A percentile compares a stretch with the other conserved stretches of the same genome.
phyloP scores from a whole-genome alignment of 495 filamentous ascomycete genomes.

The Tirmania nivea region DNA sequence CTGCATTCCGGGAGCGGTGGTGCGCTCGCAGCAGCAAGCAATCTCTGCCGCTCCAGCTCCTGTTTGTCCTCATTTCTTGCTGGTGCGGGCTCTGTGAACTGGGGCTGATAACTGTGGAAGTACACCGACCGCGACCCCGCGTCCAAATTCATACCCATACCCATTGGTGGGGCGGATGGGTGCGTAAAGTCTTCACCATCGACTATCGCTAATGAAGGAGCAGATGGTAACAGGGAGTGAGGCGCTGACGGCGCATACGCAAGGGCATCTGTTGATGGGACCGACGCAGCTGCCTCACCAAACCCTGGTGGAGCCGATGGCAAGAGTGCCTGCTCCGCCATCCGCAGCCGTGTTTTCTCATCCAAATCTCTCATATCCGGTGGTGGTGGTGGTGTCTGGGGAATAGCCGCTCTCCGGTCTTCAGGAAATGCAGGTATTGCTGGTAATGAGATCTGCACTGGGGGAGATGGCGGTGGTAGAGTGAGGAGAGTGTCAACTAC shows the following conservation, averaged over 20 bases:
- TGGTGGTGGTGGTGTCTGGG: not conserved
- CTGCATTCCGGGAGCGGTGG: conserved; percentile 27
- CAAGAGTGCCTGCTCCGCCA: conserved; percentile 14
- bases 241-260: conserved; percentile 12
- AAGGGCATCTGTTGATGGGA: conserved; percentile 6
- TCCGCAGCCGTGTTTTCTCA: conserved; percentile 20
- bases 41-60: conserved; percentile 53
- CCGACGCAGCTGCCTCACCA: conserved; percentile 4
- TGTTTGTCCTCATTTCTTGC: conserved; percentile 51
- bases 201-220: not conserved
- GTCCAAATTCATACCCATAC: not conserved
- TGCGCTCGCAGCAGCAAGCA: conserved; percentile 51
- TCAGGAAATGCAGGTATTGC: no score
- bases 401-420: no score
- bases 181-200: no score
- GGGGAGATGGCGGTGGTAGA: not conserved
- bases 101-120: no score
- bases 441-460: not conserved
- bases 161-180: not conserved
- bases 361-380: conserved; percentile 1
- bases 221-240: not conserved
- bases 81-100: not conserved
- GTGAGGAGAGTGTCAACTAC: no score
- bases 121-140: not conserved
- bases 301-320: conserved; percentile 22